Evolutionary conservation across 225 moss, liverwort and hornwort species (phyloP), one percentile per base, ranked within the genome.

Genomic region (Takakia lepidozioides): DNA sequence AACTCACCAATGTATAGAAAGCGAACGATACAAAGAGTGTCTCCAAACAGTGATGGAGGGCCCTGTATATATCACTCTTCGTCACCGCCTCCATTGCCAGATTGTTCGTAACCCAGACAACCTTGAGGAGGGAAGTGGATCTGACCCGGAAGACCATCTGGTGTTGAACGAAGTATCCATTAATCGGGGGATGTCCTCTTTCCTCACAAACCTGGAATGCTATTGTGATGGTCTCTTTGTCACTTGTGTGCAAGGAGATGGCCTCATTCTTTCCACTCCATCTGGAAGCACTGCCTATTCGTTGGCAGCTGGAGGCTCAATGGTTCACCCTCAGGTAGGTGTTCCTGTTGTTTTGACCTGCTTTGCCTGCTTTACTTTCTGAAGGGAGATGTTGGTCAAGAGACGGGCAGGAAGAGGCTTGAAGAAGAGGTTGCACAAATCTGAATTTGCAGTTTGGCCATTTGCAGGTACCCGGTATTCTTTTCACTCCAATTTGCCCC

Each of bases 221-320:
- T 93, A 88, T 49, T 93, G 93, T 59, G 93, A 93, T 52, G 83
- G 83, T 48, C 78, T 83, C 40, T 93, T 86, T 46, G 85, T 93
- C 63, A 93, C 93, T 19, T 58, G 51, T 52, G 93, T 93, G 39
- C 93, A 93, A 76, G 93, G 93, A 50, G 93, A 93, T 62, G 93
- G 93, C 26, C 76, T 93, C 11, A 67, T 93, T 46, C 60, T 93
- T 47, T 93, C 93, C 37, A 93, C 88, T 26, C 93, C 93, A 11
- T 93, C 93, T 18, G 93, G 93, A 43, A 93, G 93, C 56, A 93
- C 93, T 30, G 93, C 93, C 10, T 93, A 93, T 59, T 88, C 88
- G 53, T 68, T 93, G 67, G 93, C 93, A 45, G 93, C 93, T 45
- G 93, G 93, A 54, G 93, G 93, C 29, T 93, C 88, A 48, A 88